Conservation (phyloP, 1,284 basidiomycete species). For the Microbotryum scabiosae region DNA sequence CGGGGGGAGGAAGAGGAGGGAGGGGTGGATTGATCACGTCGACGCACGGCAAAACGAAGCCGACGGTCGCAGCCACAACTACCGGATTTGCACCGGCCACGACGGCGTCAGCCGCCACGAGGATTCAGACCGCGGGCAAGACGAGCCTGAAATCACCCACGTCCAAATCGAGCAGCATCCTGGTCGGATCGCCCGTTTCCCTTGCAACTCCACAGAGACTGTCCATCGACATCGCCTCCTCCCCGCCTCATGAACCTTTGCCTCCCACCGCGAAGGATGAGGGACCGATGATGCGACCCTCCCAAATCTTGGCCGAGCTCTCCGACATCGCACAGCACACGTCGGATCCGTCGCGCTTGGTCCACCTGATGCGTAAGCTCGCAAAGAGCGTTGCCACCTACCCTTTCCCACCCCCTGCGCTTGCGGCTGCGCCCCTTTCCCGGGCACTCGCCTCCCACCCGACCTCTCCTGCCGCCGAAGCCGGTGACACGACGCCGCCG, state of each 20-base stretch:
- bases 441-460: conserved; percentile 20
- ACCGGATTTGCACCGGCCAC: conserved; percentile 8
- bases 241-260: neutral
- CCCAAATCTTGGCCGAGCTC: conserved; percentile 22
- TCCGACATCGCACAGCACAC: conserved; percentile 1
- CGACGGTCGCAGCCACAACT: conserved; percentile 24
- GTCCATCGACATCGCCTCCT: neutral
- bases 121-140: neutral
- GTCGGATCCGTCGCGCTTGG: neutral
- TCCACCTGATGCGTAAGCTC: conserved; percentile 18
- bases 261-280: conserved; percentile 5
- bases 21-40: conserved; percentile 27
- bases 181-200: conserved; percentile 11
- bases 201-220: neutral
- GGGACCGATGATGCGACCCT: conserved; percentile 19
- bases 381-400: conserved; percentile 23
- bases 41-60: conserved; percentile 19
- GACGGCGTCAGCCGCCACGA: neutral
- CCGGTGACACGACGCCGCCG: neutral
- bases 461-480: neutral
- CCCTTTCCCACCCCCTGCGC: conserved; percentile 27
- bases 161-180: conserved; percentile 2
- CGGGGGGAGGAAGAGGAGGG: neutral
- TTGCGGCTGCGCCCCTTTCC: conserved; percentile 25
- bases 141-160: neutral